Evolutionary conservation across 1,284 basidiomycete genomes (phyloP).

Genomic region (Trichosporon coremiiforme): DNA sequence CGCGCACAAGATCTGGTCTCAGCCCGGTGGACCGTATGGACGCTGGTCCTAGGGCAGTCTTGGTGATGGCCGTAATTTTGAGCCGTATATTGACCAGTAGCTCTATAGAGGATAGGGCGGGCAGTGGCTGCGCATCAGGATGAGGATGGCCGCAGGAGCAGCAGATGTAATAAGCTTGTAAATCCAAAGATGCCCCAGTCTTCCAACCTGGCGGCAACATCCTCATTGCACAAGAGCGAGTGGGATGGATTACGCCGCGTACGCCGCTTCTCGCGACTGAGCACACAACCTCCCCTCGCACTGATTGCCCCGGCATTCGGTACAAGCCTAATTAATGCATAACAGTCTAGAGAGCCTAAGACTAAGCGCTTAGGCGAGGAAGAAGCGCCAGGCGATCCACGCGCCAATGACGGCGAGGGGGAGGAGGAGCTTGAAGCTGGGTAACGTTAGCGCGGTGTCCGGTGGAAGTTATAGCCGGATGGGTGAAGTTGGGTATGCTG

Average conservation of each 20-base stretch:
- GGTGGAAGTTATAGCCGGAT: background rate
- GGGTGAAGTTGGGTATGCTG: background rate
- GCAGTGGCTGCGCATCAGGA: too few species aligned
- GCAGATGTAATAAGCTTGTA: conserved; percentile 9
- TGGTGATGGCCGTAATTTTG: too few species aligned
- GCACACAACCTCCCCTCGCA: too few species aligned
- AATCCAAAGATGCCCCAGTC: background rate
- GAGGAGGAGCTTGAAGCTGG: conserved; percentile 40
- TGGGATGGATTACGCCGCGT: too few species aligned
- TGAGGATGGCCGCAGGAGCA: too few species aligned
- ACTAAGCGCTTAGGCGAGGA: conserved; percentile 33
- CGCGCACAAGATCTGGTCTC: conserved; percentile 35
- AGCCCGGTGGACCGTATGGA: conserved; percentile 42
- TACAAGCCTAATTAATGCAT: conserved; percentile 3
- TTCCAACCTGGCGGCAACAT: too few species aligned
- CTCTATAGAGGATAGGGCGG: background rate
- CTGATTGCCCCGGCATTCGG: too few species aligned
- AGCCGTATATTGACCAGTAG: background rate
- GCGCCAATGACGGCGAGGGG: conserved; percentile 47
- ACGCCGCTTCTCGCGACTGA: too few species aligned
- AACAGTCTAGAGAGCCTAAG: background rate
- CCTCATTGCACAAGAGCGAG: too few species aligned
- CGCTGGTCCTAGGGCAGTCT: conserved; percentile 20
- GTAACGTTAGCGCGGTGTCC: background rate
- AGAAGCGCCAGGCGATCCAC: conserved; percentile 53